These are phyloP conservation scores for Rhytidhysteron rufulum DNA, from an alignment of 2,329 filamentous ascomycete species.

Conservation along the genomic window DNA sequence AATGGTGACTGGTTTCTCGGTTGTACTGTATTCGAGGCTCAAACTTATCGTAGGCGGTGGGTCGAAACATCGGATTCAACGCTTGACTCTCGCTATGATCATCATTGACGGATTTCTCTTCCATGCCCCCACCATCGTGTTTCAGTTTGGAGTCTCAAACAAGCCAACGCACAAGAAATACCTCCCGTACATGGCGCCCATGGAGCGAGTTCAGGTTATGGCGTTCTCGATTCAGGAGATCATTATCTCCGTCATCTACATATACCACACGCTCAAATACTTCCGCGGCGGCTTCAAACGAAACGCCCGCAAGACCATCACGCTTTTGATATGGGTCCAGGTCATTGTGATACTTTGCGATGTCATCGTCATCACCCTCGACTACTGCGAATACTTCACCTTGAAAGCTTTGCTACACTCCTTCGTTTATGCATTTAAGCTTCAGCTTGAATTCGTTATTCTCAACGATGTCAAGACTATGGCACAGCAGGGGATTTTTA, in stretches of 20 bases:
- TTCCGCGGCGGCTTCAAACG: conserved; percentile 12
- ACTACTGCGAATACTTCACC: conserved; percentile 35
- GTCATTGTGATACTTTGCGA: conserved; percentile 33
- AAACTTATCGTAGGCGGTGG: conserved; percentile 54
- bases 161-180: conserved; percentile 15
- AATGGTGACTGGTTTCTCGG: conserved; percentile 58
- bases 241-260: conserved; percentile 14
- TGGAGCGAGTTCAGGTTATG: conserved; percentile 23
- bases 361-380: conserved; percentile 34
- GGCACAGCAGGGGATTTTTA: too few relatives aligned
- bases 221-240: conserved; percentile 29
- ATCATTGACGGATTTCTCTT: conserved; percentile 49
- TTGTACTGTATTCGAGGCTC: conserved; percentile 59
- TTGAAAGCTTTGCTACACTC: conserved; percentile 28
- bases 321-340: conserved; percentile 12
- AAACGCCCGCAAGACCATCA: conserved; percentile 21
- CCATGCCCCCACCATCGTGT: conserved; percentile 50
- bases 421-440: conserved; percentile 39
- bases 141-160: conserved; percentile 47
- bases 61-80: conserved; percentile 32
- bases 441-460: conserved; percentile 52
- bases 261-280: conserved; percentile 11
- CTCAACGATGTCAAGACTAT: conserved; percentile 35
- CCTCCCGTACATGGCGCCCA: conserved; percentile 6
- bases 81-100: conserved; percentile 53